Percentiles rank a stretch among this genome's conserved stretches.
Evolutionary conservation across 1,139 yeast species (phyloP).

Genomic region (Hyphopichia buzzinii): DNA sequence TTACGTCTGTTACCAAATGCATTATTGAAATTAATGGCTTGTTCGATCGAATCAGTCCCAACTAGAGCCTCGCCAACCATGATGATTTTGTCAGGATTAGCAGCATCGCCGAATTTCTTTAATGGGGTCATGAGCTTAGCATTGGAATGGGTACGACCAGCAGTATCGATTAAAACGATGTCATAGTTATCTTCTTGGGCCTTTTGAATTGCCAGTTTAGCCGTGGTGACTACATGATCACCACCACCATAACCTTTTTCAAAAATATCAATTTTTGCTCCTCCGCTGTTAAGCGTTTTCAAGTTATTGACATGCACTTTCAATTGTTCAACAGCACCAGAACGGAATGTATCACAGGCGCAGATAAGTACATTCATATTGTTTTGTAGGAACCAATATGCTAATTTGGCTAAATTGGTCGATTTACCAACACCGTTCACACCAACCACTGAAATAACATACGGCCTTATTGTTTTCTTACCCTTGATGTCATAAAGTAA

Average conservation of each 20-base stretch:
- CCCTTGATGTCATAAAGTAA: conserved; percentile 77
- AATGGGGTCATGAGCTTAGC: conserved; percentile 93
- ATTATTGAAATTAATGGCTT: conserved; percentile 86
- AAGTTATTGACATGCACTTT: conserved; percentile 89
- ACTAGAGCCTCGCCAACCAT: conserved; percentile 99
- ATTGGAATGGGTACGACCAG: conserved; percentile 96
- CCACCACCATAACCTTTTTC: conserved; percentile 98
- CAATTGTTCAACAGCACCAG: conserved; percentile 97
- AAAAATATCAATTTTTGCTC: conserved; percentile 69
- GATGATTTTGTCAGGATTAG: conserved; percentile 91
- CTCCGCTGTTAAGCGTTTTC: conserved; percentile 45
- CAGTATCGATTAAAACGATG: conserved; percentile 91
- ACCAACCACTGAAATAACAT: conserved; percentile 94
- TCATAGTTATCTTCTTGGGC: conserved; percentile 61
- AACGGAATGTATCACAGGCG: conserved; percentile 96
- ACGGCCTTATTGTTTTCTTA: conserved; percentile 54
- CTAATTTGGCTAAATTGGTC: conserved; percentile 89
- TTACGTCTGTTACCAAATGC: conserved; percentile 86
- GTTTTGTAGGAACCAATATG: conserved; percentile 93
- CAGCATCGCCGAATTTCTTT: conserved; percentile 93
- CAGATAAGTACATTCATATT: conserved; percentile 84
- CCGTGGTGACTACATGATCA: conserved; percentile 86
- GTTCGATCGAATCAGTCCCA: conserved; percentile 96
- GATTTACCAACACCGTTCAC: conserved; percentile 98
- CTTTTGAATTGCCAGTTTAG: conserved; percentile 85